Conservation (phyloP, 192 early-diverging fungal species). For the Piromyces finnis region DNA sequence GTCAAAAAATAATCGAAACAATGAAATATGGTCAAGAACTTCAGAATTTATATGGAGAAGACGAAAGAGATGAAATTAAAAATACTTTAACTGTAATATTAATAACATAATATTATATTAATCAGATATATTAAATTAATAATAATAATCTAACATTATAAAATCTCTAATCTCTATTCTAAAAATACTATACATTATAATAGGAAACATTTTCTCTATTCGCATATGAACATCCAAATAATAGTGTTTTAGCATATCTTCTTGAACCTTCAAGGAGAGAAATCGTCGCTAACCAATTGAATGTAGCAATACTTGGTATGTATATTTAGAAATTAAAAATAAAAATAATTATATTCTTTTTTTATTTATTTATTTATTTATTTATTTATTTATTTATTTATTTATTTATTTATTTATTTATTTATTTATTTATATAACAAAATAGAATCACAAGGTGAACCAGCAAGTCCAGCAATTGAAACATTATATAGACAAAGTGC, state of each 20-base stretch:
- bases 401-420: neutral
- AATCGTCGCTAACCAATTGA: conserved; percentile 41
- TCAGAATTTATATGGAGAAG: neutral
- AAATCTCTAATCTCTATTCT: too few species aligned
- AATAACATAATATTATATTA: too few species aligned
- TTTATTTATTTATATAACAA: neutral
- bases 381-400: neutral
- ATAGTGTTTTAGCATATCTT: conserved; percentile 24
- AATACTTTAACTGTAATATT: neutral
- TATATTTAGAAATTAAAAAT: neutral
- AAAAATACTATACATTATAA: too few species aligned
- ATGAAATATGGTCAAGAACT: neutral
- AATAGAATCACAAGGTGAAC: neutral
- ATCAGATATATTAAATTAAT: too few species aligned
- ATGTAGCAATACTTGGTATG: conserved; percentile 38
- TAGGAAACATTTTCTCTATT: conserved; percentile 51
- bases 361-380: too few species aligned
- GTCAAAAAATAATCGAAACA: conserved; percentile 1
- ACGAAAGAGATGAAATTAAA: neutral
- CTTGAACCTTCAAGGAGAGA: conserved; percentile 30
- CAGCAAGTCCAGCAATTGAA: neutral
- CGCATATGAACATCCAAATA: conserved; percentile 40
- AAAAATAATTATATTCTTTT: too few species aligned
- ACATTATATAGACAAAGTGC: conserved; percentile 1
- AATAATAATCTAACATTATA: too few species aligned